A percentile compares a stretch with the other conserved stretches of the same genome.
phyloP scores from a whole-genome alignment of 2,329 filamentous ascomycete genomes.

The Colletotrichum graminicola region DNA sequence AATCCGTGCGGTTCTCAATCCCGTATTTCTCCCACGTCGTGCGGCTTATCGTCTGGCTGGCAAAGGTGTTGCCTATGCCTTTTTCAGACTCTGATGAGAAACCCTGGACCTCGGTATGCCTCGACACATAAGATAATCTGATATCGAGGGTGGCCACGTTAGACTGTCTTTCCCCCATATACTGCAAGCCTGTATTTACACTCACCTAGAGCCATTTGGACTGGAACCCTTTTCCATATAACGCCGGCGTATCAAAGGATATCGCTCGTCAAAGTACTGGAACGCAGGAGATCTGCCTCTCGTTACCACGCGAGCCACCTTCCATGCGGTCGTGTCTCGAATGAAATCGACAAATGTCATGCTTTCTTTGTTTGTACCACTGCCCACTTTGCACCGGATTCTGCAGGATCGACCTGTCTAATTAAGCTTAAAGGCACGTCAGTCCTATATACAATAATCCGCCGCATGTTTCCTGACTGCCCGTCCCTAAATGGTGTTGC shows the following conservation, averaged over 20 bases:
- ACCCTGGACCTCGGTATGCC: slow-evolving; percentile 12
- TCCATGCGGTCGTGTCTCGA: slow-evolving; percentile 36
- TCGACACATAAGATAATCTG: slow-evolving; percentile 8
- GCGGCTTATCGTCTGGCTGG: slow-evolving; percentile 15
- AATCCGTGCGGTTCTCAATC: background rate
- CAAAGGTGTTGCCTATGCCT: slow-evolving; percentile 1
- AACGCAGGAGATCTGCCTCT: slow-evolving; percentile 23
- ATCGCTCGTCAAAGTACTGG: slow-evolving; percentile 35
- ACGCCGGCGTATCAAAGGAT: slow-evolving; percentile 26
- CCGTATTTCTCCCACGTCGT: slow-evolving; percentile 28
- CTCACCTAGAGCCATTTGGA: background rate
- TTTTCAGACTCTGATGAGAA: background rate
- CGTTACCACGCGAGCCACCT: slow-evolving; percentile 23
- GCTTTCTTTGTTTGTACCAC: background rate
- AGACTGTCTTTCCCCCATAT: background rate
- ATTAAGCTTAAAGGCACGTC: background rate
- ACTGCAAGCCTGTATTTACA: no score
- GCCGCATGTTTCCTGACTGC: no score
- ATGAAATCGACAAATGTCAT: slow-evolving; percentile 35
- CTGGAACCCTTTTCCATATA: slow-evolving; percentile 5
- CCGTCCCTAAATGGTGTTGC: background rate
- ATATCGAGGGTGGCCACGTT: background rate
- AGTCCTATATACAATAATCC: background rate
- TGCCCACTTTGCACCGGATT: background rate
- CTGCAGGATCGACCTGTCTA: background rate